phyloP scores from a whole-genome alignment of 768 basidiomycete species.

The Suillus hirtellus region DNA sequence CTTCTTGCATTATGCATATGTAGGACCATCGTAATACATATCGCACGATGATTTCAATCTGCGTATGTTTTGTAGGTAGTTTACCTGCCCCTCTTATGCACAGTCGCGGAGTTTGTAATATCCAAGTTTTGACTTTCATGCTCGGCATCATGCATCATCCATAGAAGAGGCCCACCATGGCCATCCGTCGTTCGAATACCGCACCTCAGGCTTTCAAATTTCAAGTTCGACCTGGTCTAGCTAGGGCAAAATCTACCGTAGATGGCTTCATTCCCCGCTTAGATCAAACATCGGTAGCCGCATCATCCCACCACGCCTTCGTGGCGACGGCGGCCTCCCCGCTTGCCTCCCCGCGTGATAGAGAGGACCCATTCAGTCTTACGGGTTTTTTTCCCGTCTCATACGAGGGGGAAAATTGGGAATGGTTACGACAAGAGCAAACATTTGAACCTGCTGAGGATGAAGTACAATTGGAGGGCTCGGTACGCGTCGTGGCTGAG shows the following conservation, averaged over 20 bases:
- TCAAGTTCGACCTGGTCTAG: conserved; percentile 4
- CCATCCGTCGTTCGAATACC: conserved; percentile 33
- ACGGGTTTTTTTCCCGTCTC: conserved; percentile 48
- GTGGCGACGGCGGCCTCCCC: conserved; percentile 8
- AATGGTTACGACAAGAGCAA: conserved; percentile 41
- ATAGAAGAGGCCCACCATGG: conserved; percentile 20
- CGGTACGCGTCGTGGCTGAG: conserved; percentile 18
- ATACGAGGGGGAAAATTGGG: conserved; percentile 35
- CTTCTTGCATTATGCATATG: conserved; percentile 12
- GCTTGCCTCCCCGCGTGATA: conserved; percentile 27
- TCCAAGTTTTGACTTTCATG: neutral
- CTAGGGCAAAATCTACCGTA: conserved; percentile 12
- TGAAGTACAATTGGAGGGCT: conserved; percentile 9
- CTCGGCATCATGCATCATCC: neutral
- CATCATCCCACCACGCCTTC: conserved; percentile 6
- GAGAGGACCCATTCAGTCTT: conserved; percentile 51
- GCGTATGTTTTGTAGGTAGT: conserved; percentile 13
- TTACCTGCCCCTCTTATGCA: conserved; percentile 1
- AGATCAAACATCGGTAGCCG: neutral
- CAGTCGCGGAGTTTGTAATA: conserved; percentile 17
- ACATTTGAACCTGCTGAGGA: conserved; percentile 7
- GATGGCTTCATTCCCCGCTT: conserved; percentile 8
- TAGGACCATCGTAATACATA: conserved; percentile 25
- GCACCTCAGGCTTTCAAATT: conserved; percentile 22
- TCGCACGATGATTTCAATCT: conserved; percentile 9